phyloP scores from a whole-genome alignment of 257 asterid genomes.

The Ocimum tenuiflorum region DNA sequence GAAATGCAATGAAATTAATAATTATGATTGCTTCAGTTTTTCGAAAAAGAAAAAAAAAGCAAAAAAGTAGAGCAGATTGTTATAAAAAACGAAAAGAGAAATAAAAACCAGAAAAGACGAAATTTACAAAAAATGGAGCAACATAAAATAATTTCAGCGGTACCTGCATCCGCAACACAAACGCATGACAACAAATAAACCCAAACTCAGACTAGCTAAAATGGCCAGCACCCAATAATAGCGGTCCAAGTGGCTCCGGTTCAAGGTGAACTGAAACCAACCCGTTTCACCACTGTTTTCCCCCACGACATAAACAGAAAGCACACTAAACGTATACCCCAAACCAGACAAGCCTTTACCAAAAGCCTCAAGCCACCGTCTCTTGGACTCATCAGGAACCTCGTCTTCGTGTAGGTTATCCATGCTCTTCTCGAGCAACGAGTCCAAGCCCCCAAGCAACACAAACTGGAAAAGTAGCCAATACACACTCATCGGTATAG shows the following conservation, averaged over 20 bases:
- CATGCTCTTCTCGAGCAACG: slow-evolving; percentile 26
- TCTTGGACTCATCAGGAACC: slow-evolving; percentile 24
- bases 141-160: neutral
- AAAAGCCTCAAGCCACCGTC: slow-evolving; percentile 15
- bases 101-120: too few relatives aligned
- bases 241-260: slow-evolving; percentile 45
- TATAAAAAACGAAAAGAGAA: too few relatives aligned
- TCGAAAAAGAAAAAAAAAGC: too few relatives aligned
- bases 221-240: slow-evolving; percentile 47
- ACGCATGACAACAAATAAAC: slow-evolving; percentile 21
- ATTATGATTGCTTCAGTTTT: too few relatives aligned
- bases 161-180: slow-evolving; percentile 17
- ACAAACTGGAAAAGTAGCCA: slow-evolving; percentile 52
- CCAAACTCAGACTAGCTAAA: slow-evolving; percentile 32
- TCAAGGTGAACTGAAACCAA: slow-evolving; percentile 52
- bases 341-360: slow-evolving; percentile 34
- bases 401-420: slow-evolving; percentile 18
- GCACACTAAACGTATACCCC: slow-evolving; percentile 37
- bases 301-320: slow-evolving; percentile 40
- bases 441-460: slow-evolving; percentile 43
- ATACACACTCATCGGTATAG: slow-evolving; percentile 40
- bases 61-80: too few relatives aligned
- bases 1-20: too few relatives aligned
- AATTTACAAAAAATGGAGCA: too few relatives aligned
- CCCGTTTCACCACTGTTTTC: slow-evolving; percentile 29